Evolutionary conservation across 768 basidiomycete species (phyloP), one percentile per base, ranked within the genome.

Genomic region (Boletus reticuloceps): DNA sequence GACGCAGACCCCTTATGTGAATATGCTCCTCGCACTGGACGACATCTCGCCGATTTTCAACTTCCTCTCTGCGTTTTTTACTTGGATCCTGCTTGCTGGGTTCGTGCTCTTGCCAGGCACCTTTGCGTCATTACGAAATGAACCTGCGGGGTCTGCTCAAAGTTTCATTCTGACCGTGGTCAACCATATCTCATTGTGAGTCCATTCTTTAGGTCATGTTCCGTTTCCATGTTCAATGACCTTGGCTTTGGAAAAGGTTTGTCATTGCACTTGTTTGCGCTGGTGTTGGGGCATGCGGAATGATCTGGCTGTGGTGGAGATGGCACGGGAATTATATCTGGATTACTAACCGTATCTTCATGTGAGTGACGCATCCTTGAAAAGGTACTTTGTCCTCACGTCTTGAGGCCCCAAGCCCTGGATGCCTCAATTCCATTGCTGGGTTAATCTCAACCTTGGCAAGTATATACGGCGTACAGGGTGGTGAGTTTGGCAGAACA

Each of bases 41-140:
- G 74, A 71, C 37, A 84, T 85, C 42, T 80, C 82, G 17, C 59
- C 67, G 5, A 20, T 78, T 40, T 74, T 79, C 64, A 82, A 83
- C 52, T 51, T 82, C 14, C 64, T 78, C n/a, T 77, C 80, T 3
- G 74, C 74, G 9, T 84, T 85, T 69, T 85, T 81, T 59, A 84
- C 80, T 10, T 85, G 84, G 84, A 76, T 85, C 51, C 61, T 85
- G 49, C 71, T 85, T 22, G 83, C 83, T 10, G 83, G 83, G 9
- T 85, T 85, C 63, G 70, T 85, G 17, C 72, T 85, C 29, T 83
- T 85, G 58, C 84, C 84, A 3, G 80, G 82, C 47, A 85, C 84
- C 7, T 85, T 85, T 65, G 73, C 77, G 11, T 82, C 77, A 50
- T 72, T 78, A 68, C 37, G 60, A 17, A 17, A 58, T 13, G 38